Evolutionary conservation across 805 yeast genomes (phyloP).

Genomic region (Isabelozyma heimii): DNA sequence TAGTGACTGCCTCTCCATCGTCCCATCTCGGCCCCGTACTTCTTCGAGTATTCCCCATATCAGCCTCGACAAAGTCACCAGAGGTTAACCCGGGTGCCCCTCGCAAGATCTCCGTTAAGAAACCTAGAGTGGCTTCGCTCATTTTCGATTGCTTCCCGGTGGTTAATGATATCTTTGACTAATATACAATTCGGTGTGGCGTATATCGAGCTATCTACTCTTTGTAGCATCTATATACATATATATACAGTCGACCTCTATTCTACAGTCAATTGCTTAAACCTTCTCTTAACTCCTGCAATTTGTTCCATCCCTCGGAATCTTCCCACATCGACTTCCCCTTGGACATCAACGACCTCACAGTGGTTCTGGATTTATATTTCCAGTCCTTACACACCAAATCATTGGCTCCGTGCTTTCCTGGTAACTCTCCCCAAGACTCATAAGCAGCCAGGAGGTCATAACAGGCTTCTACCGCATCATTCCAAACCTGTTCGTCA

Average conservation of each 20-base stretch:
- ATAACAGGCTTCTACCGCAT: slow-evolving; percentile 72
- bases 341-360: slow-evolving; percentile 73
- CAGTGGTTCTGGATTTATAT: slow-evolving; percentile 70
- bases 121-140: slow-evolving; percentile 18
- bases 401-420: slow-evolving; percentile 76
- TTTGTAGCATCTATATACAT: neutral
- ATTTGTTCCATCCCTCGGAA: slow-evolving; percentile 69
- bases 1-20: neutral
- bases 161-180: slow-evolving; percentile 14
- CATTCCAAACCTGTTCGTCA: slow-evolving; percentile 66
- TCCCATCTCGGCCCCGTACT: neutral
- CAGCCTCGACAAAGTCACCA: neutral
- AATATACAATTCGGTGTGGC: neutral
- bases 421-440: slow-evolving; percentile 80
- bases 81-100: neutral
- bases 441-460: slow-evolving; percentile 86
- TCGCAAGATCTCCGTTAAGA: neutral
- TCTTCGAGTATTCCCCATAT: neutral
- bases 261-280: slow-evolving; percentile 10
- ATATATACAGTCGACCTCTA: neutral
- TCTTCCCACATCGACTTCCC: slow-evolving; percentile 82
- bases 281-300: slow-evolving; percentile 52
- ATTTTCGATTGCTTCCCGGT: slow-evolving; percentile 20
- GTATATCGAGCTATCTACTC: neutral
- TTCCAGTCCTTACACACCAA: slow-evolving; percentile 92